phyloP scores from a whole-genome alignment of 805 yeast species.

The Sugiyamaella chiloensis region DNA sequence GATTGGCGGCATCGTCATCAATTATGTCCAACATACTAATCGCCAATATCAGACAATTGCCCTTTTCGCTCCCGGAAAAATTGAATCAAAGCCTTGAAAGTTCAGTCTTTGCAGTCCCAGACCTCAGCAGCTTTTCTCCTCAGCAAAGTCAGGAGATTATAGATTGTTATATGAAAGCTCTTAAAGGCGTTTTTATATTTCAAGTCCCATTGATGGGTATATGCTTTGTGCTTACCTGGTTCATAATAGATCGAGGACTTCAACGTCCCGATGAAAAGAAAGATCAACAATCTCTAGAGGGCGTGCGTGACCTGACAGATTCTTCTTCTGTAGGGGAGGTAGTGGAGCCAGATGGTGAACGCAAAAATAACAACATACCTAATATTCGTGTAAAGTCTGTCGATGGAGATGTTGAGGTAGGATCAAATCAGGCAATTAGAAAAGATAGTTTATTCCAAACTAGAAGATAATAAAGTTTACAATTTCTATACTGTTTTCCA shows the following conservation, averaged over 20 bases:
- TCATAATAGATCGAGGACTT: slow-evolving; percentile 9
- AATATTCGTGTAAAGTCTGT: no score
- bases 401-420: no score
- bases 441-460: no score
- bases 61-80: not conserved
- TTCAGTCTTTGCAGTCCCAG: not conserved
- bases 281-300: no score
- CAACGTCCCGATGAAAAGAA: slow-evolving; percentile 5
- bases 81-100: not conserved
- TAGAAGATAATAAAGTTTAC: not conserved
- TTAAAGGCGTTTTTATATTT: slow-evolving; percentile 7
- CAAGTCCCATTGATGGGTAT: slow-evolving; percentile 6
- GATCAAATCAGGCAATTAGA: no score
- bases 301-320: no score
- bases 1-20: not conserved
- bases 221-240: slow-evolving; percentile 4
- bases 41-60: slow-evolving; percentile 48
- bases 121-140: not conserved
- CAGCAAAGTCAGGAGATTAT: not conserved
- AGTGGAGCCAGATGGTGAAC: no score
- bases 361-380: no score
- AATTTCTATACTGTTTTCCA: slow-evolving; percentile 16
- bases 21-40: slow-evolving; percentile 32
- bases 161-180: slow-evolving; percentile 6
- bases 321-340: no score